Evolutionary conservation across 2,329 filamentous ascomycete species (phyloP).

Genomic region (Aureobasidium subglaciale): DNA sequence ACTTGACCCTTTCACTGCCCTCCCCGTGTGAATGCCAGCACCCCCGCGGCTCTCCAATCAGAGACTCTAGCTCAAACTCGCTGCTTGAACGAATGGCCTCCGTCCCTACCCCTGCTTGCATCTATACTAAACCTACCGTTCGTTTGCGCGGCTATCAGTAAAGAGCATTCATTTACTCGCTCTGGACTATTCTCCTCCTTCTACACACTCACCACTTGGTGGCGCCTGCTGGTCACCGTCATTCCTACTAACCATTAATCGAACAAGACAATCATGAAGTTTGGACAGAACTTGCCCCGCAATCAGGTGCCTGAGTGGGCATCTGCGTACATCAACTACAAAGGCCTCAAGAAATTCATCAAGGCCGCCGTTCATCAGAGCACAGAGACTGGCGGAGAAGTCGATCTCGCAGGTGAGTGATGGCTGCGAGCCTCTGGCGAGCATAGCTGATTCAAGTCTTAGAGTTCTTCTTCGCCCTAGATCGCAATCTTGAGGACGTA

Average conservation of each 20-base stretch:
- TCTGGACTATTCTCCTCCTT: background rate
- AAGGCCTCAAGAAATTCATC: conserved; percentile 89
- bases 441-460: conserved; percentile 24
- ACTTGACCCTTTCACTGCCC: background rate
- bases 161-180: background rate
- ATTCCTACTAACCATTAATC: background rate
- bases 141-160: conserved; percentile 14
- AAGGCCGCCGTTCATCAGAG: conserved; percentile 63
- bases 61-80: background rate
- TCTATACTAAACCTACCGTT: conserved; percentile 13
- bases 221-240: background rate
- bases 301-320: conserved; percentile 88
- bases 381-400: conserved; percentile 61
- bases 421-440: conserved; percentile 17
- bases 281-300: conserved; percentile 56
- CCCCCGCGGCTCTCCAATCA: background rate
- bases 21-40: background rate
- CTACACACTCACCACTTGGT: background rate
- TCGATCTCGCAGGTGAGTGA: conserved; percentile 81
- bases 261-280: conserved; percentile 34
- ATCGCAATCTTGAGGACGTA: conserved; percentile 95
- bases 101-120: background rate
- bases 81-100: conserved; percentile 12
- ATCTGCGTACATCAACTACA: conserved; percentile 79
- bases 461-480: conserved; percentile 97